These are phyloP conservation scores for Westerdykella aurantiaca DNA, from an alignment of 2,329 filamentous ascomycete genomes.

Conservation along the genomic window DNA sequence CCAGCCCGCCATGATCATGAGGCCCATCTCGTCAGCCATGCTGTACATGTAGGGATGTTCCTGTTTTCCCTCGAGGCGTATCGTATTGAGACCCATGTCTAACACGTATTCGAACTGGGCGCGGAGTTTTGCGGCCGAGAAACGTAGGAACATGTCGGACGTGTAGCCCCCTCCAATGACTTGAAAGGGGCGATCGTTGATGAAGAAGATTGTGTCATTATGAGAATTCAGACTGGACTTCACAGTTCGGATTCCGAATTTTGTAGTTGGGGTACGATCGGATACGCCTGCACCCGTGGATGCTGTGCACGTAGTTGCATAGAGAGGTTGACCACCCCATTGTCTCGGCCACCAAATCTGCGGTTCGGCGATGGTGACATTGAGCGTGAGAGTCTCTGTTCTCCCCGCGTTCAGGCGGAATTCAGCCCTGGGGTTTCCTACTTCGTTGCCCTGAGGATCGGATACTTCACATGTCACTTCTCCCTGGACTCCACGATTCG, in stretches of 20 bases:
- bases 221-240: slow-evolving; percentile 46
- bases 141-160: slow-evolving; percentile 58
- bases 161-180: slow-evolving; percentile 57
- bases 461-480: slow-evolving; percentile 12
- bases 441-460: slow-evolving; percentile 9
- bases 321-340: slow-evolving; percentile 55
- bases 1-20: slow-evolving; percentile 60
- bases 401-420: slow-evolving; percentile 14
- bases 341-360: slow-evolving; percentile 57
- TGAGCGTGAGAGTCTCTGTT: slow-evolving; percentile 38
- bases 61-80: slow-evolving; percentile 60
- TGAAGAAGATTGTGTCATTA: slow-evolving; percentile 51
- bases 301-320: slow-evolving; percentile 34
- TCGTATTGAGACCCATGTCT: slow-evolving; percentile 58
- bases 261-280: slow-evolving; percentile 29
- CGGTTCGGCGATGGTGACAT: slow-evolving; percentile 39
- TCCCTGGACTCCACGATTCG: slow-evolving; percentile 6
- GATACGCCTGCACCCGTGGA: slow-evolving; percentile 22
- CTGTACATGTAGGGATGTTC: slow-evolving; percentile 58
- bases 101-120: slow-evolving; percentile 50
- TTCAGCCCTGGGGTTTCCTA: slow-evolving; percentile 4
- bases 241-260: slow-evolving; percentile 53
- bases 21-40: slow-evolving; percentile 53
- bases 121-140: slow-evolving; percentile 45
- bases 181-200: slow-evolving; percentile 56